Evolutionary conservation across 108 stramenopile genomes (phyloP).

Genomic region (Hondaea fermentalgiana): DNA sequence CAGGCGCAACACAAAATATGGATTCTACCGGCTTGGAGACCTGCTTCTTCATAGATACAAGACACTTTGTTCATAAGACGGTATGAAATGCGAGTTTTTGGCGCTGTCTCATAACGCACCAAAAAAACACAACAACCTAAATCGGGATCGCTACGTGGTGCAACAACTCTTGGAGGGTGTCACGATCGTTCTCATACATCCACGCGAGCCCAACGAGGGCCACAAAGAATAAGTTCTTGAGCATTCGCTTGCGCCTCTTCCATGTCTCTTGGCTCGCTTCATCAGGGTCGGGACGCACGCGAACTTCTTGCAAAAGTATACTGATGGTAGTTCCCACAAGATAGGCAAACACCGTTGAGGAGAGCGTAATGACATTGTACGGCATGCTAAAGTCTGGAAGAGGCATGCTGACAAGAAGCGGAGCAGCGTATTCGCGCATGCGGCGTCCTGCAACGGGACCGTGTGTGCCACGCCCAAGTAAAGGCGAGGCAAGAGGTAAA

Average conservation of each 20-base stretch:
- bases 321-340: background rate
- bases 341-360: background rate
- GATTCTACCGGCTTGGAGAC: no score
- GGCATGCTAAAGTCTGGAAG: conserved; percentile 8
- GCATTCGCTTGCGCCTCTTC: background rate
- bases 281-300: background rate
- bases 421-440: background rate
- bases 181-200: conserved; percentile 1
- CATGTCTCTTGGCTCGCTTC: background rate
- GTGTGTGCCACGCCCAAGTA: background rate
- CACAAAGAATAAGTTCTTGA: background rate
- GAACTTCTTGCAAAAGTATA: background rate
- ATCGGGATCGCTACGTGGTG: background rate
- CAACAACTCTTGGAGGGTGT: background rate
- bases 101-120: no score
- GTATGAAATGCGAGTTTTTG: no score
- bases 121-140: background rate
- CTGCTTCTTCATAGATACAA: no score
- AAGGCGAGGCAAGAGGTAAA: background rate
- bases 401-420: background rate
- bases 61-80: no score
- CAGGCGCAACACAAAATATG: no score
- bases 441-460: background rate
- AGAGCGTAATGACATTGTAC: background rate
- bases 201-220: background rate